Base-by-base conservation (phyloP, 1,284 basidiomycete species). In the Neonothopanus nambi region DNA sequence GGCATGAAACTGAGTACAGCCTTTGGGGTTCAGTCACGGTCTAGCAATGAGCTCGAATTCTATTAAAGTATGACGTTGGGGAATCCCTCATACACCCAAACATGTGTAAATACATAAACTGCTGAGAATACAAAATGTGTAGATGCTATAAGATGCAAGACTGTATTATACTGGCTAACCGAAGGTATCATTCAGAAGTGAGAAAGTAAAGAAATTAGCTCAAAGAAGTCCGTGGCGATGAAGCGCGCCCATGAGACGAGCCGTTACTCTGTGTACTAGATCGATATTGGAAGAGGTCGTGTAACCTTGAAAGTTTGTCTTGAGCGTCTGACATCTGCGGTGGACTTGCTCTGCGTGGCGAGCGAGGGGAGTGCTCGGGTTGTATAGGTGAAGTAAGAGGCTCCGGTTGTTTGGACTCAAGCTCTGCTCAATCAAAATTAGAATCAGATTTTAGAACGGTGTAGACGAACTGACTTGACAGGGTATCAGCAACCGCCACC, bases 211-310 rank as follows among this genome's bases (percentile, higher is more conserved):
- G n/a, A n/a, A n/a, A 49, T 41, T 59, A 63, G 43, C 56, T 58
- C 17, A 63, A 51, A 12, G 65, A 67, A 54, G 66, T 65, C 61
- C 62, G 61, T 52, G 63, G 48, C 48, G 55, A 53, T 5, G 61
- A 67, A 26, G 63, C 59, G 48, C 66, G 65, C 30, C 72, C 75
- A 33, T 78, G 78, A 3, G 82, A 84, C 17, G 85, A 85, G 11
- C 79, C 79, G 58, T 79, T 81, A 65, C 85, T 87, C 44, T 77
- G 64, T 36, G 81, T 81, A 65, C 87, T 90, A 17, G 85, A 80
- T 51, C 89, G 80, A 69, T 92, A 92, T 59, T 89, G 87, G 70
- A 92, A 92, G 58, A 92, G 76, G 63, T 88, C 81, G 65, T 92
- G 90, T 52, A 92, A 66, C 60, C 85, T 74, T 42, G 87, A 85